phyloP scores from a whole-genome alignment of 2,329 filamentous ascomycete species.

The Apiospora sp. region DNA sequence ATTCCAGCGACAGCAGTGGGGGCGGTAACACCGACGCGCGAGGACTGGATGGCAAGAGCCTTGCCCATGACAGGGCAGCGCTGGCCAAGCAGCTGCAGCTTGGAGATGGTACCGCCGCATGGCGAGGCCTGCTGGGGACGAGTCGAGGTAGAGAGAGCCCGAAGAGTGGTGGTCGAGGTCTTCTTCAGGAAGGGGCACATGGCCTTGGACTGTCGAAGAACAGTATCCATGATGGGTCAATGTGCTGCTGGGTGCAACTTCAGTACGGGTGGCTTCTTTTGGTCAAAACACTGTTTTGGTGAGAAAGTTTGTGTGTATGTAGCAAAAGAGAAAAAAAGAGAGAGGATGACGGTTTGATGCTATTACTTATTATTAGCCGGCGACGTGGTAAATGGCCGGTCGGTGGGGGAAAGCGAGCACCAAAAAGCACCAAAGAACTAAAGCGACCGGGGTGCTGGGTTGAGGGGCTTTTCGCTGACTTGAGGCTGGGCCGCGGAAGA shows the following conservation, averaged over 20 bases:
- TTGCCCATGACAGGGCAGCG: slow-evolving; percentile 99
- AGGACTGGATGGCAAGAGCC: slow-evolving; percentile 86
- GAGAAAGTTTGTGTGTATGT: slow-evolving; percentile 14
- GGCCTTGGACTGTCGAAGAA: slow-evolving; percentile 92
- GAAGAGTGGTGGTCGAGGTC: slow-evolving; percentile 89
- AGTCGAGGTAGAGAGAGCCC: slow-evolving; percentile 82
- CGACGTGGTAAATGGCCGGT: slow-evolving; percentile 16
- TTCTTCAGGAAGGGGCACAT: slow-evolving; percentile 98
- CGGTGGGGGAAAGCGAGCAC: not conserved
- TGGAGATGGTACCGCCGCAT: slow-evolving; percentile 93
- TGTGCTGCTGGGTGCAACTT: not conserved
- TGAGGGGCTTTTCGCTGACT: slow-evolving; percentile 13
- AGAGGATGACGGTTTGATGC: not conserved
- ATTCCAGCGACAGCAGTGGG: slow-evolving; percentile 56
- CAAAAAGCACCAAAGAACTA: not conserved
- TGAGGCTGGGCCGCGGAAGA: slow-evolving; percentile 14
- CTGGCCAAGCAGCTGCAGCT: slow-evolving; percentile 90
- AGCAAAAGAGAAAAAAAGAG: not conserved
- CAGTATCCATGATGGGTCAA: slow-evolving; percentile 78
- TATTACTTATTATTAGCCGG: slow-evolving; percentile 20
- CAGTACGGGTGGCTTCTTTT: slow-evolving; percentile 12
- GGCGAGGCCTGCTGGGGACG: slow-evolving; percentile 72
- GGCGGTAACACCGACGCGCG: slow-evolving; percentile 55
- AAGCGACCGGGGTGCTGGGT: slow-evolving; percentile 6
- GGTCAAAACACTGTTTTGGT: not conserved